Conservation (phyloP, 1,139 yeast species). For the Yamadazyma dushanensis region DNA sequence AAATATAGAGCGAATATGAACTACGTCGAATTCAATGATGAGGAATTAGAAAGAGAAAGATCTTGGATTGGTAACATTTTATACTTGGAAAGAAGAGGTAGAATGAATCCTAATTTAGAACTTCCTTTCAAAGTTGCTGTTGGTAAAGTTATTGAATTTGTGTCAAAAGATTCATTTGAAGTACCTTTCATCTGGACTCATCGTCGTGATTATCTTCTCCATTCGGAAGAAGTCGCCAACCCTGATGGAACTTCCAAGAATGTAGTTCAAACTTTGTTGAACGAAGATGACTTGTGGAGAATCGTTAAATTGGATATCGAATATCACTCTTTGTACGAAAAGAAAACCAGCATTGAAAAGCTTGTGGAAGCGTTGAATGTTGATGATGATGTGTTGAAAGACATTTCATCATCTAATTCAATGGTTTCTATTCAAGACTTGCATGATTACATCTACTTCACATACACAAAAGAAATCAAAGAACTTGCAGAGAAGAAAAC, state of each 20-base stretch:
- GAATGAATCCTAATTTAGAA: slow-evolving; percentile 40
- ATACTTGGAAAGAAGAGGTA: slow-evolving; percentile 49
- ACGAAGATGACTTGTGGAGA: slow-evolving; percentile 91
- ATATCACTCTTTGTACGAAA: slow-evolving; percentile 81
- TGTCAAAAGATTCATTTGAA: slow-evolving; percentile 77
- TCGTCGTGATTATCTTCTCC: slow-evolving; percentile 81
- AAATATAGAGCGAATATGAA: slow-evolving; percentile 63
- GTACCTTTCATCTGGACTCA: slow-evolving; percentile 98
- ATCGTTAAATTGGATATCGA: slow-evolving; percentile 84
- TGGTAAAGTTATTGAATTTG: slow-evolving; percentile 72
- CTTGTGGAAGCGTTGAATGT: slow-evolving; percentile 55
- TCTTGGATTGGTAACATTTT: slow-evolving; percentile 71
- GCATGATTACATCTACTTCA: slow-evolving; percentile 80
- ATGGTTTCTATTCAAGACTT: slow-evolving; percentile 87
- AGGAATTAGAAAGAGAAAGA: slow-evolving; percentile 71
- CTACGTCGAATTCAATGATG: slow-evolving; percentile 65
- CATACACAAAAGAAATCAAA: slow-evolving; percentile 71
- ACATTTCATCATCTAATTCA: slow-evolving; percentile 56
- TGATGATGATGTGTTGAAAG: slow-evolving; percentile 60
- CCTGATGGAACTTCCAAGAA: slow-evolving; percentile 45
- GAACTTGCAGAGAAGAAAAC: slow-evolving; percentile 29
- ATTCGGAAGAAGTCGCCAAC: slow-evolving; percentile 53
- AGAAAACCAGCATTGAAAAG: slow-evolving; percentile 62
- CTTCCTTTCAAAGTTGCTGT: slow-evolving; percentile 71
- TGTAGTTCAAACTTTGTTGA: slow-evolving; percentile 54